These are phyloP conservation scores for Sherardia arvensis DNA, from an alignment of 257 asterid species.

Conservation along the genomic window DNA sequence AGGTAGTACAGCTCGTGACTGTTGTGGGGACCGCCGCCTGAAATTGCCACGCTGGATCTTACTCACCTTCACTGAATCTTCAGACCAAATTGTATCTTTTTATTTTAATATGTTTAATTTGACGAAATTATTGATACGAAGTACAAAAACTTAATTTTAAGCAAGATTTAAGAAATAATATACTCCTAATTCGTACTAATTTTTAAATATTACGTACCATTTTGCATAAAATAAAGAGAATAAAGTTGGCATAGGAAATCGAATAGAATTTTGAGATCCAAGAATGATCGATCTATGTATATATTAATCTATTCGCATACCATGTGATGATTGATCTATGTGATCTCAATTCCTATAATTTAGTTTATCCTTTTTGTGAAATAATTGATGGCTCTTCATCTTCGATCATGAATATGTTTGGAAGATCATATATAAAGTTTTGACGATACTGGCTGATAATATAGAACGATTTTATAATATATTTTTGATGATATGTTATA, in stretches of 20 bases:
- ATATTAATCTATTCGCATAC: background rate
- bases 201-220: background rate
- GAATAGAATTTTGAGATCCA: slow-evolving; percentile 6
- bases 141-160: no score
- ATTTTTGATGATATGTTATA: no score
- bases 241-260: slow-evolving; percentile 3
- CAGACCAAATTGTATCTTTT: background rate
- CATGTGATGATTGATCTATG: background rate
- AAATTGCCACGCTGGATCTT: slow-evolving; percentile 41
- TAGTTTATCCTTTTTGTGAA: background rate
- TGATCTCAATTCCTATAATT: background rate
- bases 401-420: no score
- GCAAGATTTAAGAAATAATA: no score
- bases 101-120: no score
- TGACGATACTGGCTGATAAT: no score
- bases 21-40: slow-evolving; percentile 26
- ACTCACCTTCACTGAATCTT: slow-evolving; percentile 26
- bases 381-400: background rate
- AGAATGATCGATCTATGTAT: background rate
- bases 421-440: no score
- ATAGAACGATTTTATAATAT: no score
- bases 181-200: background rate
- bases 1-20: slow-evolving; percentile 24
- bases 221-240: background rate
- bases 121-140: background rate